Evolutionary conservation across 2,329 filamentous ascomycete genomes (phyloP).

Genomic region (Fusarium pseudocircinatum): DNA sequence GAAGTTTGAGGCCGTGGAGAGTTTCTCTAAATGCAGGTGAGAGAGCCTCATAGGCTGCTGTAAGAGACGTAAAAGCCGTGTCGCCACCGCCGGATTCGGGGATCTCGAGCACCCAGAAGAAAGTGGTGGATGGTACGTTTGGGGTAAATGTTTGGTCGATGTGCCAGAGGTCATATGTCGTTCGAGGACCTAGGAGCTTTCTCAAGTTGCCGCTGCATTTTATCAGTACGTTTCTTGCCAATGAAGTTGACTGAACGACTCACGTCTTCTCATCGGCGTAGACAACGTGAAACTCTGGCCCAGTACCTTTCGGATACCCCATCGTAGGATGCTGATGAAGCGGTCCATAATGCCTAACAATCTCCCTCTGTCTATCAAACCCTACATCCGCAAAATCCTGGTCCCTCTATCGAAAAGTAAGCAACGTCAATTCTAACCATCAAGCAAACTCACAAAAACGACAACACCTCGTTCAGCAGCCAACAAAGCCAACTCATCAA

Average conservation of each 20-base stretch:
- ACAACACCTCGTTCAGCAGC: slow-evolving; percentile 46
- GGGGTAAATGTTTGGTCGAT: slow-evolving; percentile 48
- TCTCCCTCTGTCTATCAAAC: slow-evolving; percentile 45
- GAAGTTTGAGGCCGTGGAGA: neutral
- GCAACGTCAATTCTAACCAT: rapidly evolving
- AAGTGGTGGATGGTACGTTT: slow-evolving; percentile 45
- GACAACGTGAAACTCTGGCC: slow-evolving; percentile 47
- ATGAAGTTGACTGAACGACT: neutral
- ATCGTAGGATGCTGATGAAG: slow-evolving; percentile 47
- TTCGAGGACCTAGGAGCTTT: slow-evolving; percentile 40
- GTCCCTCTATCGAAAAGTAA: slow-evolving; percentile 36
- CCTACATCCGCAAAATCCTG: slow-evolving; percentile 47
- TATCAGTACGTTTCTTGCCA: rapidly evolving
- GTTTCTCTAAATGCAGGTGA: slow-evolving; percentile 42
- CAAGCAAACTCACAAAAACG: slow-evolving; percentile 40
- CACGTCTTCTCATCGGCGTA: slow-evolving; percentile 47
- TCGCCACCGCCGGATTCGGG: slow-evolving; percentile 43
- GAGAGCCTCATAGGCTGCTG: slow-evolving; percentile 43
- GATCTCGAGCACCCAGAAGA: slow-evolving; percentile 47
- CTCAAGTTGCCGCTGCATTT: slow-evolving; percentile 40
- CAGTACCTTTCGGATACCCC: slow-evolving; percentile 45
- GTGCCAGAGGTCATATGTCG: slow-evolving; percentile 47
- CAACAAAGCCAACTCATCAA: slow-evolving; percentile 45
- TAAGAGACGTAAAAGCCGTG: slow-evolving; percentile 45
- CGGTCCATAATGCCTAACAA: slow-evolving; percentile 46